Conservation (phyloP, 2,329 filamentous ascomycete species). For the Aspergillus sergii region DNA sequence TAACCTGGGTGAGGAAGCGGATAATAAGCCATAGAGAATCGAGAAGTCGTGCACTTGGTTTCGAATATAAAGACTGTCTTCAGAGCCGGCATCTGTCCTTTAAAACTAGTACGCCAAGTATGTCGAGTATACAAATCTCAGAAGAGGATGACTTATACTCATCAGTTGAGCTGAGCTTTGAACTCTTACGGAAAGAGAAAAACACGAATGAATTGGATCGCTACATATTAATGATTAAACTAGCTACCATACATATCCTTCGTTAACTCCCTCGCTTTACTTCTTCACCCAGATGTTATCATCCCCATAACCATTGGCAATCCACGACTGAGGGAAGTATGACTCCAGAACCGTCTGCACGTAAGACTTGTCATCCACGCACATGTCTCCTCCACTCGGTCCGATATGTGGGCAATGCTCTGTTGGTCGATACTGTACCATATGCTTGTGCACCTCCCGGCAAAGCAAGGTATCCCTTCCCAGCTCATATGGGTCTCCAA, state of each 20-base stretch:
- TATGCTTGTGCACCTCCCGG: conserved; percentile 32
- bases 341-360: conserved; percentile 24
- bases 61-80: background rate
- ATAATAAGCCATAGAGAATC: too few relatives aligned
- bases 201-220: background rate
- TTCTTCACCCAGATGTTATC: conserved; percentile 22
- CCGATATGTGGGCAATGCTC: conserved; percentile 33
- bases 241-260: background rate
- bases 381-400: conserved; percentile 29
- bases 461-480: conserved; percentile 31
- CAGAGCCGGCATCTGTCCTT: background rate
- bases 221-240: background rate
- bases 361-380: conserved; percentile 31
- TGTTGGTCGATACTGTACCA: conserved; percentile 29
- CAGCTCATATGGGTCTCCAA: conserved; percentile 29
- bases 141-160: background rate
- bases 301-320: conserved; percentile 24
- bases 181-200: background rate
- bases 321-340: conserved; percentile 30
- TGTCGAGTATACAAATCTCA: background rate
- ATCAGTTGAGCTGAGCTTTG: background rate
- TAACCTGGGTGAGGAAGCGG: background rate
- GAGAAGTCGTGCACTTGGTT: too few relatives aligned
- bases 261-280: background rate
- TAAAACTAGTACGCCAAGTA: background rate